Evolutionary conservation across 176 grass and related monocot species (phyloP).

Genomic region (Cocos nucifera): DNA sequence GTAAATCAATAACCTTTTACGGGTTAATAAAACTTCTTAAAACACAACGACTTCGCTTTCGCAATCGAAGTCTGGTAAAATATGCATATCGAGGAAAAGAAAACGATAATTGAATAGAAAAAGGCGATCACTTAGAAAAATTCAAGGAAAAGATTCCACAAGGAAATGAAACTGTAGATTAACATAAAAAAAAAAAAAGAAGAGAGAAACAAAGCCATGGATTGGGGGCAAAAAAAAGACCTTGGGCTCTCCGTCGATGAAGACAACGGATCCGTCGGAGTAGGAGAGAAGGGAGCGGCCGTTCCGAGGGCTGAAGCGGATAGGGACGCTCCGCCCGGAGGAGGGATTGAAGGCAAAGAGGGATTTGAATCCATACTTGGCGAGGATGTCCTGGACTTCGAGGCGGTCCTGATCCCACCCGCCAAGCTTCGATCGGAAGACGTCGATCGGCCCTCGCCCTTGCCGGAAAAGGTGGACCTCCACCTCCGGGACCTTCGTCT

Average conservation of each 20-base stretch:
- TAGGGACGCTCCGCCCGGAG: slow-evolving; percentile 49
- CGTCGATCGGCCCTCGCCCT: slow-evolving; percentile 53
- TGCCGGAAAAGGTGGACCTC: slow-evolving; percentile 65
- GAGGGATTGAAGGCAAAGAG: slow-evolving; percentile 60
- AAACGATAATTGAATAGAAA: no score
- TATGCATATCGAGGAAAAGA: no score
- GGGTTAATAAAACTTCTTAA: no score
- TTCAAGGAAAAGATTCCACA: not conserved
- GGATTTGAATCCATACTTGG: slow-evolving; percentile 73
- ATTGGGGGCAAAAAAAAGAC: slow-evolving; percentile 3
- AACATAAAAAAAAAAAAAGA: not conserved
- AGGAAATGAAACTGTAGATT: not conserved
- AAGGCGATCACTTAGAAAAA: no score
- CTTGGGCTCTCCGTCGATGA: slow-evolving; percentile 92
- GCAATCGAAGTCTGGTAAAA: no score
- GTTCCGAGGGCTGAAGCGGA: slow-evolving; percentile 71
- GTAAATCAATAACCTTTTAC: no score
- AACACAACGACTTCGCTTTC: no score
- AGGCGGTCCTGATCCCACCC: slow-evolving; percentile 85
- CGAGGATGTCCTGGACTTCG: slow-evolving; percentile 81
- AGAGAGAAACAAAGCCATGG: not conserved
- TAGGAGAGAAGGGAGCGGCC: slow-evolving; percentile 77
- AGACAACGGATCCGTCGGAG: slow-evolving; percentile 39
- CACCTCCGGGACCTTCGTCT: slow-evolving; percentile 46
- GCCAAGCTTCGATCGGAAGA: slow-evolving; percentile 58